Evolutionary conservation across 2,329 filamentous ascomycete species (phyloP), one percentile per base, ranked within the genome.

Genomic region (Xylariaceae sp.): DNA sequence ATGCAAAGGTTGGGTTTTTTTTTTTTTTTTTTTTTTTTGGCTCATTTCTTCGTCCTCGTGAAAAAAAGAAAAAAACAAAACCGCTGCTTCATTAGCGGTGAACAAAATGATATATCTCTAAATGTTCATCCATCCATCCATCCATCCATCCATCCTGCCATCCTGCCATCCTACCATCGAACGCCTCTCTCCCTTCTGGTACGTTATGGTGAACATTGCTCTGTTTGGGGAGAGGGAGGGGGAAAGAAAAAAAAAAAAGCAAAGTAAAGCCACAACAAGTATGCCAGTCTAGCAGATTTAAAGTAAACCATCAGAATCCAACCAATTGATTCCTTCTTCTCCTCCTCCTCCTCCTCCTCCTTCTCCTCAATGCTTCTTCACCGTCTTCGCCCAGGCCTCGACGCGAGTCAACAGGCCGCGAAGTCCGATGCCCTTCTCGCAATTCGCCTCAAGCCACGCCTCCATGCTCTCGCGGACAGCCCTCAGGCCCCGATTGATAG

Each of bases 391-490:
- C 59, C 63, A 62, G 12, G 34, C 73, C 72, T 87, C 84, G 11
- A 87, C 72, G 67, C 84, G 87, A 56, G 78, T 78, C 62, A 95
- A 77, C 37, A 85, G 73, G 29, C 77, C 83, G 71, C 89, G 87
- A 66, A 96, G 76, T 47, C 89, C 72, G 66, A 88, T 73, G 0
- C 91, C 91, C 66, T 85, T 87, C 74, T 96, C 91, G 61, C 87
- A 88, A 70, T 95, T 94, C 7, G 70, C 78, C 72, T 87, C 85
- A 53, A 97, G 73, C 87, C 89, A 95, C 2, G 54, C 67, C 74
- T 96, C 91, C 91, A 97, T 96, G 66, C 77, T 78, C 73, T 88
- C 84, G 58, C 92, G 79, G 9, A 88, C 76, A 31, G 68, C 69
- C 63, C 77, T 80, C 83, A 96, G 83, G 1, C 86, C 82, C 66